Evolutionary conservation across 2,329 filamentous ascomycete genomes (phyloP).

Genomic region (Neonectria sp.): DNA sequence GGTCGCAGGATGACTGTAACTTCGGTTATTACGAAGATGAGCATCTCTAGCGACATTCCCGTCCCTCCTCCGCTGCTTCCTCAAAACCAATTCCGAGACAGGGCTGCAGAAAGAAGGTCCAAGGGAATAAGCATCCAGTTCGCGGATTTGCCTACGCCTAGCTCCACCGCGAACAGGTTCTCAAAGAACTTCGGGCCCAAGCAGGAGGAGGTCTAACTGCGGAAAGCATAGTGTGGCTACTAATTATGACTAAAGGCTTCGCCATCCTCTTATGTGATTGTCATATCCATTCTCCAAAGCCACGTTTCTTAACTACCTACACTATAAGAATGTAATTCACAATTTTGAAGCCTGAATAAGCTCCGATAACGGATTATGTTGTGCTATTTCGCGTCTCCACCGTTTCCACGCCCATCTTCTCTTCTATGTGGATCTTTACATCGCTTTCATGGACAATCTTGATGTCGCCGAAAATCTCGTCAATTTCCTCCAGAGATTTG

Average conservation of each 20-base stretch:
- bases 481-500: slow-evolving; percentile 58
- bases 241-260: background rate
- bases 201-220: background rate
- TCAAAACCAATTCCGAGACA: background rate
- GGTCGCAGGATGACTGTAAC: slow-evolving; percentile 1
- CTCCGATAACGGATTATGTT: background rate
- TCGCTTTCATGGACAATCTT: slow-evolving; percentile 45
- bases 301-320: background rate
- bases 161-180: background rate
- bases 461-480: slow-evolving; percentile 58
- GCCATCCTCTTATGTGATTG: background rate
- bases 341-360: background rate
- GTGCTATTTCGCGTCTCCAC: slow-evolving; percentile 24
- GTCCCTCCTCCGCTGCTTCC: background rate
- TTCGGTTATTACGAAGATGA: background rate
- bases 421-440: slow-evolving; percentile 35
- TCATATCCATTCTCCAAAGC: background rate
- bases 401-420: slow-evolving; percentile 35
- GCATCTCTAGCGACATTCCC: background rate
- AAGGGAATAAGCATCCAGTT: background rate
- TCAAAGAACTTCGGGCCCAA: background rate
- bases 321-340: background rate
- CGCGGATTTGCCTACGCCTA: background rate
- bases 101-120: background rate
- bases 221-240: background rate